Percentiles rank a stretch among this genome's conserved stretches.
Conservation (phyloP, 352 stramenopile genomes). For the Stramenopiles sp. region DNA sequence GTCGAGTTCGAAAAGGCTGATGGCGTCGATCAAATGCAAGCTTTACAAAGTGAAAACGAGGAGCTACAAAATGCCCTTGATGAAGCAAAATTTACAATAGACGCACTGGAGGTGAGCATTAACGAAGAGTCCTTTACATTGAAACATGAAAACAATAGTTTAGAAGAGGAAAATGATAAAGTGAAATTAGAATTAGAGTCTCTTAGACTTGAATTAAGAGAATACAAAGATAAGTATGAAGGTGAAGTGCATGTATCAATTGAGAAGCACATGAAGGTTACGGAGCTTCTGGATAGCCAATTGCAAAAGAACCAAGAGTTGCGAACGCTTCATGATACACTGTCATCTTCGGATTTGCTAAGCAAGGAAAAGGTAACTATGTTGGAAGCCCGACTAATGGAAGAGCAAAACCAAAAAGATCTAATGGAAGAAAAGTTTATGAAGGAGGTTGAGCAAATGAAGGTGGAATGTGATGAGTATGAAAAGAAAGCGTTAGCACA, state of each 20-base stretch:
- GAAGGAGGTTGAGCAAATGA: background rate
- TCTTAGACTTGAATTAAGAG: background rate
- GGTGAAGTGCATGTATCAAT: background rate
- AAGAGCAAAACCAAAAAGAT: background rate
- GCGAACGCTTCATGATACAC: background rate
- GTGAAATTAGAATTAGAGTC: background rate
- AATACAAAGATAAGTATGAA: constrained; percentile 10
- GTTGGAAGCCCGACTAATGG: background rate
- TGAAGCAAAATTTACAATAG: background rate
- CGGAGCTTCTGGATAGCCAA: background rate
- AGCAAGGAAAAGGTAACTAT: background rate
- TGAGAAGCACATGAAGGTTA: constrained; percentile 1
- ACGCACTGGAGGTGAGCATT: background rate
- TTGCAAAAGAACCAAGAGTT: background rate
- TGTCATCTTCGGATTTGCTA: background rate
- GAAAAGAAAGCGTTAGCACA: background rate
- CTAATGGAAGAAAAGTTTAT: background rate
- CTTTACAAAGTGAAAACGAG: constrained; percentile 2
- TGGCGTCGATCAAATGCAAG: background rate
- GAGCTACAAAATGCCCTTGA: background rate
- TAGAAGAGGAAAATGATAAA: background rate
- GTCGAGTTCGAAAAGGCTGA: background rate
- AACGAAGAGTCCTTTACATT: background rate
- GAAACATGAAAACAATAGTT: background rate
- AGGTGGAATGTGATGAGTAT: background rate